Base-by-base conservation (phyloP, 208 protist genomes). In the Leishmania tarentolae region DNA sequence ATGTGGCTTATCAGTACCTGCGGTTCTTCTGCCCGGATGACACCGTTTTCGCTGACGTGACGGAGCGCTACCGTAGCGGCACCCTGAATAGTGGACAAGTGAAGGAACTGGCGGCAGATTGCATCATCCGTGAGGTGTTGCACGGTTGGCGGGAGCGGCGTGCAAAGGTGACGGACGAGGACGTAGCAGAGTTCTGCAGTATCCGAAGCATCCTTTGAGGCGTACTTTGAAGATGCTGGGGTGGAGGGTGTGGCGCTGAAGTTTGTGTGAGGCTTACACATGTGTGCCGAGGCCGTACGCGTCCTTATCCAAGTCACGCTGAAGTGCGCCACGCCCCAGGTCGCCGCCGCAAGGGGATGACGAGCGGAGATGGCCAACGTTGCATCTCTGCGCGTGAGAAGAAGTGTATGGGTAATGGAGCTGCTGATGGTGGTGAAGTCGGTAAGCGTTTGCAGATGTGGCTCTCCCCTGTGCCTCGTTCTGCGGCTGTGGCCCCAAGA, bases 1-100 rank as follows among this genome's bases (percentile, higher is more conserved):
- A 99, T 86, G 94, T 99, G 40, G 88, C 98, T 11, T 99, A 98
- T 86, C 94, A 99, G 84, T 99, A 99, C 82, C 86, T 99, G 31
- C 95, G 87, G 35, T 99, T 99, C 87, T 99, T 99, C 83, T 94
- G 97, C 78, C 90, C 97, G 40, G 98, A 99, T 85, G 98, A 99
- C 83, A 89, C 82, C 0, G 77, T 99, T 70, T 91, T 99, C 50
- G 85, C 80, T 47, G 87, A 95, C 56, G 96, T 99, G 53, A 87
- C 86, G 37, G 40, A 83, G 37, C 84, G 84, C 61, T 98, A 97
- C 83, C 59, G 84, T 46, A 65, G 71, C 9, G 94, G 94, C 0
- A 46, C 70, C 37, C 93, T 97, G 90, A 93, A 93, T 86, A 96
- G 92, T 65, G 92, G 86, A 1, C 83, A 94, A 71, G 93, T 96